Conservation (phyloP, 2,329 filamentous ascomycete species). For the Tolypocladium inflatum region DNA sequence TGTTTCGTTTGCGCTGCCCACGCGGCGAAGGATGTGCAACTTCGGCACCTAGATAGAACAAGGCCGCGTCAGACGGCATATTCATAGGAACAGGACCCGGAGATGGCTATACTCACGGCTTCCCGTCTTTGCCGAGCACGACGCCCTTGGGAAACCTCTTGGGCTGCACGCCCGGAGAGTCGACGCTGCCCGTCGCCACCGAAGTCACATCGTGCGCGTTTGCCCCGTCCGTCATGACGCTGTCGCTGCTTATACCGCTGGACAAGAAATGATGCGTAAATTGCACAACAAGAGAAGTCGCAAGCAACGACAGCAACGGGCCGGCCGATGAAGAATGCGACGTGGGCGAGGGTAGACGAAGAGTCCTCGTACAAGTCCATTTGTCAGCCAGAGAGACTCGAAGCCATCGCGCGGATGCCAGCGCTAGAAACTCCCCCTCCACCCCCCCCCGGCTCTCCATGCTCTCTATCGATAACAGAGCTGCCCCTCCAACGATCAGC, state of each 20-base stretch:
- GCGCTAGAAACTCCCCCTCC: not conserved
- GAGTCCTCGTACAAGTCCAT: not conserved
- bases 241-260: not conserved
- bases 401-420: not conserved
- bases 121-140: constrained; percentile 70
- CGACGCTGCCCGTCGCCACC: constrained; percentile 7
- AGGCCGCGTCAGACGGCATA: not conserved
- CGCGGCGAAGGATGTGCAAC: constrained; percentile 20
- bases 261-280: not conserved
- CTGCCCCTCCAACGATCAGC: not conserved
- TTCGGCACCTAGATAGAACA: constrained; percentile 19
- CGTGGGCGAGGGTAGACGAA: not conserved
- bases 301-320: not conserved
- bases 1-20: constrained; percentile 17
- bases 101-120: constrained; percentile 52
- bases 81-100: not conserved
- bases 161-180: constrained; percentile 22
- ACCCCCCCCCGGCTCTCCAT: not conserved
- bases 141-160: constrained; percentile 61
- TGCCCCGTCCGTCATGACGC: constrained; percentile 27
- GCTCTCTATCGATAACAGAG: not conserved
- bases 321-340: not conserved
- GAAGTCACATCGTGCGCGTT: constrained; percentile 17
- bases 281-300: not conserved
- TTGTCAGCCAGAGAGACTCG: not conserved